phyloP scores from a whole-genome alignment of 495 filamentous ascomycete genomes.

The Tuber melanosporum region DNA sequence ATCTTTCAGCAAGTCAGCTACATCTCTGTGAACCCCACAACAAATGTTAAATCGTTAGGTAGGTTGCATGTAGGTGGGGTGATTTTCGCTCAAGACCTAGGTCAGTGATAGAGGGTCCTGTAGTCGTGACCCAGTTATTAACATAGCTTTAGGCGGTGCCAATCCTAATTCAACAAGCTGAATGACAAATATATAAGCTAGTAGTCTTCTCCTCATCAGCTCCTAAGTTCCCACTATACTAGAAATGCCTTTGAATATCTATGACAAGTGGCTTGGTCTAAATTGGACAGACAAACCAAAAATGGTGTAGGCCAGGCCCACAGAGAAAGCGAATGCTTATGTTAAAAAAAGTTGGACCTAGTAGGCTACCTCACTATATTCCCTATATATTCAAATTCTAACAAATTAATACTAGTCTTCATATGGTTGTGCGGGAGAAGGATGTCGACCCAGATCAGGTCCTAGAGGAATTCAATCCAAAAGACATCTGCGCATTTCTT shows the following conservation, averaged over 20 bases:
- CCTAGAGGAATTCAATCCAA: neutral
- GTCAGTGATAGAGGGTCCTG: too few relatives aligned
- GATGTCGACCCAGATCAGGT: neutral
- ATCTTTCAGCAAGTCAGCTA: neutral
- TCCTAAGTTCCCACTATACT: neutral
- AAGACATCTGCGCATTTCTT: neutral
- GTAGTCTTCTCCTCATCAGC: neutral
- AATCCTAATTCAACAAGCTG: neutral
- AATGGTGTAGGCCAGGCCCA: neutral
- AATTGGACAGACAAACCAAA: neutral
- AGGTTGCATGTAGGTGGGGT: neutral
- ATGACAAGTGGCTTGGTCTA: neutral
- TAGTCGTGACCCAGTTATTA: neutral
- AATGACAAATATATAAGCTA: neutral
- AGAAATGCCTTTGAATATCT: neutral
- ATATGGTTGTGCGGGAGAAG: neutral
- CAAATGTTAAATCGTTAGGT: neutral
- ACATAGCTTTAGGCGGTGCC: neutral
- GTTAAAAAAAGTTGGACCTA: neutral
- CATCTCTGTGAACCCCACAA: neutral
- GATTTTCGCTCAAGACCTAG: neutral
- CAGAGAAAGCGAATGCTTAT: neutral
- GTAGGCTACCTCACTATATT: neutral
- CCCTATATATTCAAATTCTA: conserved; percentile 1
- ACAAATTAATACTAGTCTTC: neutral